Base-by-base conservation (phyloP, 2,329 filamentous ascomycete species). In the Fusarium ramigenum region DNA sequence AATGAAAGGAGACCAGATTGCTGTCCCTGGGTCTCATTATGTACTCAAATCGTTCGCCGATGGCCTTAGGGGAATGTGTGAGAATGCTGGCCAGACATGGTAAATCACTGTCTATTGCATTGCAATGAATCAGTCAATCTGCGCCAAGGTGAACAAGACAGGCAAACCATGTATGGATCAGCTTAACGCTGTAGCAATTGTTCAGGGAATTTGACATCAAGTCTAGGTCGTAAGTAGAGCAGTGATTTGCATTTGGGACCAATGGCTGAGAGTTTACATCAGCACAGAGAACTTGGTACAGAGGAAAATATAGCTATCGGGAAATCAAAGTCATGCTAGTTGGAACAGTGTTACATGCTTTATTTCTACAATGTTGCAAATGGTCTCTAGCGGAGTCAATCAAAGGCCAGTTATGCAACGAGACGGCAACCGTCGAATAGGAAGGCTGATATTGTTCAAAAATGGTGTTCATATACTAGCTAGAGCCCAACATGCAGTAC, bases 361-460 rank as follows among this genome's bases (percentile, higher is more conserved):
- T 9, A 18, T 8, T 18, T 43, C n/a, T 43, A 11, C n/a, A 43
- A 8, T 4, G 8, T 23, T 6, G 4, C 4, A 43, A 18, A 43
- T 18, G 0, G n/a, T 7, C 5, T 16, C 16, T 9, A 23, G 9
- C 2, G 9, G 3, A 23, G n/a, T 23, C 1, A 11, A 5, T 40
- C 0, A 23, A 11, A 8, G n/a, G 10, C 7, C 0, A 23, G 10
- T 43, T 18, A 23, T 5, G 9, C 9, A 23, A 18, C 6, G 1
- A 16, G n/a, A 43, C 14, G 4, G 9, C 4, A 1, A 43, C 5
- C 1, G 2, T 5, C 4, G 4, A 23, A 43, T 23, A 23, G 14
- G 10, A 7, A 42, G 10, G 9, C 12, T 16, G 40, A 43, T 23
- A 18, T 23, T 1, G n/a, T 8, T 43, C 1, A 7, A 43, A 0